A percentile compares a stretch with the other conserved stretches of the same genome.
These are phyloP conservation scores for Calonectria hongkongensis DNA, from an alignment of 2,329 filamentous ascomycete genomes.

Conservation along the genomic window DNA sequence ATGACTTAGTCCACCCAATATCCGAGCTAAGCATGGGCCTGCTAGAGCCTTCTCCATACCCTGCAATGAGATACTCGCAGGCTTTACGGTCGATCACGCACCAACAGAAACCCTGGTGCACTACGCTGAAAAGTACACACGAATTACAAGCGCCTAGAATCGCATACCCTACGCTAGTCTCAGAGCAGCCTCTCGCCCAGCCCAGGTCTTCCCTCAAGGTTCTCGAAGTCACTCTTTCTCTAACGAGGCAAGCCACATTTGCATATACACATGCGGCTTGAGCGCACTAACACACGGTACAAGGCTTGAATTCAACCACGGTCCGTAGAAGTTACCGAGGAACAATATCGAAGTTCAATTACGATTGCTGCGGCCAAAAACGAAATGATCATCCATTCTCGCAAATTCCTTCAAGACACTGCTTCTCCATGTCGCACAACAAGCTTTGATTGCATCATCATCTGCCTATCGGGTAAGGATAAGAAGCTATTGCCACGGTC, in stretches of 20 bases:
- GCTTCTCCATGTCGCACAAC: background rate
- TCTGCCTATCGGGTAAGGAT: background rate
- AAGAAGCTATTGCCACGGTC: background rate
- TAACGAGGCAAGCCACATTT: constrained; percentile 13
- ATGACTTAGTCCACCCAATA: constrained; percentile 35
- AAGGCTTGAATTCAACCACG: background rate
- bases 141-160: background rate
- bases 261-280: constrained; percentile 12
- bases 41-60: constrained; percentile 26
- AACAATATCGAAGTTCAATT: background rate
- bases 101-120: constrained; percentile 11
- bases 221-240: constrained; percentile 13
- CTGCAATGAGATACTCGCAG: constrained; percentile 14
- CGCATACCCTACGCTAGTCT: constrained; percentile 15
- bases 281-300: background rate
- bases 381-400: too few species aligned
- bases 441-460: constrained; percentile 1
- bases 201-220: constrained; percentile 26
- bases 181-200: background rate
- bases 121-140: background rate
- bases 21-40: constrained; percentile 38
- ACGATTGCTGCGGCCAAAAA: background rate
- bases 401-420: background rate
- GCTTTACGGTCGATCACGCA: constrained; percentile 2
- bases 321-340: too few species aligned